These are phyloP conservation scores for Bipolaris cookei DNA, from an alignment of 2,329 filamentous ascomycete species.

Conservation along the genomic window DNA sequence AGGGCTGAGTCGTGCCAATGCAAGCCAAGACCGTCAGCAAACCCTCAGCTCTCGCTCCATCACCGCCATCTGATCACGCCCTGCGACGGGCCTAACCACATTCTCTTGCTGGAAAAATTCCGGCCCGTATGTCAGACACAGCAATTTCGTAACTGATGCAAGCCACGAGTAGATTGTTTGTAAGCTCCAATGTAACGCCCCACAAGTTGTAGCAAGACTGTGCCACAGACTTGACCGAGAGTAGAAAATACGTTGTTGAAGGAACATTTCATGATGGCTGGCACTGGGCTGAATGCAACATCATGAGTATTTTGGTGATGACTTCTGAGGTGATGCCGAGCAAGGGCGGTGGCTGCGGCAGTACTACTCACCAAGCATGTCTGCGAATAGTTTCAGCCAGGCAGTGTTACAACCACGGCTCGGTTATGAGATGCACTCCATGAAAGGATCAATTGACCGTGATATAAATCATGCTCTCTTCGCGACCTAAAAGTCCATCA, in stretches of 20 bases:
- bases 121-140: not conserved
- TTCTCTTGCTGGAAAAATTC: not conserved
- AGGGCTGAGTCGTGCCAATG: not conserved
- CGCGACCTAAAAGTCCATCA: constrained; percentile 3
- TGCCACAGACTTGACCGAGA: constrained; percentile 4
- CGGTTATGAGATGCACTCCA: not conserved
- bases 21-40: constrained; percentile 3
- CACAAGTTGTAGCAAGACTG: not conserved
- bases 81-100: not conserved
- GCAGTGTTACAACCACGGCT: not conserved
- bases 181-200: constrained; percentile 3
- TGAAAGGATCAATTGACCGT: not conserved
- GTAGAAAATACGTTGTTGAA: not conserved
- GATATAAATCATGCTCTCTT: constrained; percentile 7
- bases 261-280: not conserved
- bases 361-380: constrained; percentile 1
- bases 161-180: not conserved
- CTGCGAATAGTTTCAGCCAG: constrained; percentile 6
- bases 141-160: not conserved
- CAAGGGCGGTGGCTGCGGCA: constrained; percentile 5
- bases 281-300: not conserved
- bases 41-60: not conserved
- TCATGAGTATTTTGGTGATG: not conserved
- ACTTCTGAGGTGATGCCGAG: constrained; percentile 3
- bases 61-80: not conserved